Conservation (phyloP, 495 filamentous ascomycete species). For the Hypoxylon perforatum region DNA sequence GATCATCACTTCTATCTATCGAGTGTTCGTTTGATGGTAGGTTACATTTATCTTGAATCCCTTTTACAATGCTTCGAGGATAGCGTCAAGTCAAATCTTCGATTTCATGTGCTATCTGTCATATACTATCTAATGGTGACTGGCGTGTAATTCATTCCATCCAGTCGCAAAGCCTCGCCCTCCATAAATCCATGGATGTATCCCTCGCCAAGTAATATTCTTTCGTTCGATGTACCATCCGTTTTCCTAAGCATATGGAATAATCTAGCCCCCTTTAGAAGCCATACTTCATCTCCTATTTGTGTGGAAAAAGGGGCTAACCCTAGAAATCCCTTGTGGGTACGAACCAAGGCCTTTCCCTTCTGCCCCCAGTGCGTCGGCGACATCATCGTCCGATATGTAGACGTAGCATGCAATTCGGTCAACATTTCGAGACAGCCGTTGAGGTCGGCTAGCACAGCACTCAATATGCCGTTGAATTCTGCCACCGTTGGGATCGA, state of each 20-base stretch:
- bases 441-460: slow-evolving; percentile 15
- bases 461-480: slow-evolving; percentile 17
- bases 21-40: too few species aligned
- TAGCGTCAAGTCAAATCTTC: too few species aligned
- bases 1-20: too few species aligned
- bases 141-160: slow-evolving; percentile 13
- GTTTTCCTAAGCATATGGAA: slow-evolving; percentile 16
- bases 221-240: background rate
- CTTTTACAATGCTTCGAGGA: too few species aligned
- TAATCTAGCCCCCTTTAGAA: slow-evolving; percentile 30
- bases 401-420: slow-evolving; percentile 2
- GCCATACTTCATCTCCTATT: slow-evolving; percentile 35
- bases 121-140: slow-evolving; percentile 13
- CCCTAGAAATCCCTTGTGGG: slow-evolving; percentile 13
- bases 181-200: slow-evolving; percentile 38
- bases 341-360: slow-evolving; percentile 24
- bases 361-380: slow-evolving; percentile 28
- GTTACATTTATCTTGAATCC: too few species aligned
- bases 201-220: slow-evolving; percentile 22
- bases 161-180: slow-evolving; percentile 17
- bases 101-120: background rate
- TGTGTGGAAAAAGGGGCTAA: slow-evolving; percentile 25
- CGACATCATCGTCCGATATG: slow-evolving; percentile 26
- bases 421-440: slow-evolving; percentile 19
- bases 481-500: slow-evolving; percentile 9